phyloP scores from a whole-genome alignment of 176 grass and related monocot genomes.

The Aegilops longissima region DNA sequence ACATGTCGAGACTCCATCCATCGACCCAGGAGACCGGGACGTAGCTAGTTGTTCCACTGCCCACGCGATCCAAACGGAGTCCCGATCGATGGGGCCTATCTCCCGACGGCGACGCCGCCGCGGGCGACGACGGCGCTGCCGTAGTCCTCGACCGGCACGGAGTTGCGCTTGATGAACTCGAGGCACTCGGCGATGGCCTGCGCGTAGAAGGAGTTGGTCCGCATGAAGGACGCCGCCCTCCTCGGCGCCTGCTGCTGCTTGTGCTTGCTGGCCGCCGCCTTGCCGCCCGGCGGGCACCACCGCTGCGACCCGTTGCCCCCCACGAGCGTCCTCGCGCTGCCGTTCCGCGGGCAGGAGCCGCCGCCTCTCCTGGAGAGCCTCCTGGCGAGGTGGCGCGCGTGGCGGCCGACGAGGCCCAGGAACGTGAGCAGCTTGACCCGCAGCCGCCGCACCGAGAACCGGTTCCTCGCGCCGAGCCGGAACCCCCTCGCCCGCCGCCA shows the following conservation, averaged over 20 bases:
- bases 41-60: too few species aligned
- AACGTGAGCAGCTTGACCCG: conserved; percentile 42
- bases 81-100: background rate
- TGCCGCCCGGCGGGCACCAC: background rate
- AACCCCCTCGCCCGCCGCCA: conserved; percentile 48
- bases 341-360: conserved; percentile 5
- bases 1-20: background rate
- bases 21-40: background rate
- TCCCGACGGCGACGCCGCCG: background rate
- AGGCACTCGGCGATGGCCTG: conserved; percentile 88
- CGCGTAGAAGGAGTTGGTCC: conserved; percentile 78
- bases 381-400: conserved; percentile 38
- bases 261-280: background rate
- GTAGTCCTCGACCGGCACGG: conserved; percentile 53
- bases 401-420: conserved; percentile 48
- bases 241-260: conserved; percentile 10
- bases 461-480: conserved; percentile 45
- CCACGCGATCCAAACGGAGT: background rate
- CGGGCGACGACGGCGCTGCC: conserved; percentile 8
- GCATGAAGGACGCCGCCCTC: conserved; percentile 30
- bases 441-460: conserved; percentile 61
- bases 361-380: background rate
- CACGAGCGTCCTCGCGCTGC: conserved; percentile 45
- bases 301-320: background rate
- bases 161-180: conserved; percentile 87